Base-by-base conservation (phyloP, 495 filamentous ascomycete genomes). In the Elaphomyces granulatus region DNA sequence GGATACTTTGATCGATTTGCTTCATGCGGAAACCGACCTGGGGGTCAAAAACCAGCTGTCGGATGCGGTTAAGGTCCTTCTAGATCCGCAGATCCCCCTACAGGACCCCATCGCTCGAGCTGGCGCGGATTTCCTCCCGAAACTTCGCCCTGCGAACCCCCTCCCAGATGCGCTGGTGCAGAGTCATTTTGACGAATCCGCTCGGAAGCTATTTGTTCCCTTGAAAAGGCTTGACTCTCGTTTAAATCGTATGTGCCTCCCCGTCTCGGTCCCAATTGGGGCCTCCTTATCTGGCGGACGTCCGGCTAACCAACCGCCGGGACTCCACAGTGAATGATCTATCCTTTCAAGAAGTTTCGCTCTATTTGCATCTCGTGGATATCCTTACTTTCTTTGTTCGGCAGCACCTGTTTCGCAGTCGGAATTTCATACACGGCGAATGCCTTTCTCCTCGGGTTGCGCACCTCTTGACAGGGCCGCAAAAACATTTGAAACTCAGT, bases 11-110 rank as follows among this genome's bases (percentile, higher is more conserved):
- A 94, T 98, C 42, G 90, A 94, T 47, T 65, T 96, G 37, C 75
- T 98, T 8, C 72, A 96, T 28, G 78, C 85, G 1, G 92, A 98
- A 58, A 76, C 79, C 3, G 90, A 98, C 57, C 68, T 96, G 9
- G 90, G 90, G 0, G 85, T 96, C 43, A 94, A 94, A 64, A 86
- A 85, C 19, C 92, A 96, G 53, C 80, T 96, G 50, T 83, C 90
- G 8, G 90, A 98, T 61, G 84, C 90, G 18, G 81, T 98, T 54
- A 95, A 93, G 59, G 79, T 96, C 15, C 67, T 98, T 17, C 71
- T 96, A 14, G 92, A 96, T 50, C 86, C 85, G n/a, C 74, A 77
- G 38, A 71, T 74, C 32, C 59, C 64, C 34, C 37, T 67, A 44
- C 67, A 66, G 45, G 85, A 93, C 39, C 62, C 69, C 37, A 66